Percentiles rank a stretch among this genome's conserved stretches.
Conservation (phyloP, 495 filamentous ascomycete genomes). For the Penicillium chermesinum region DNA sequence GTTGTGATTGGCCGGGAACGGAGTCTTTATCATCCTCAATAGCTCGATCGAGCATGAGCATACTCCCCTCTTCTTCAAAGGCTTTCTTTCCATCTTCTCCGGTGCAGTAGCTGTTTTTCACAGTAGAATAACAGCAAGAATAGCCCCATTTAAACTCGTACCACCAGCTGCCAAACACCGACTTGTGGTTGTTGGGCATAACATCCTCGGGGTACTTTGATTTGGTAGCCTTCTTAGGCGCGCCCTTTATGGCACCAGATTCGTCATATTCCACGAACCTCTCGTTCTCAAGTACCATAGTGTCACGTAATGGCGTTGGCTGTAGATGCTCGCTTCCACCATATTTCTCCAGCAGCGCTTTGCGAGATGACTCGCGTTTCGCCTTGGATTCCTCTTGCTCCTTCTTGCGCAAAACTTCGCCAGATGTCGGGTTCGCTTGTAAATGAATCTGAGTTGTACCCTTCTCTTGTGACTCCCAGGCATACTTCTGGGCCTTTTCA, state of each 20-base stretch:
- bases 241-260: conserved; percentile 80
- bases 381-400: conserved; percentile 63
- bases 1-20: conserved; percentile 18
- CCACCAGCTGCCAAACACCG: conserved; percentile 98
- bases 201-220: conserved; percentile 91
- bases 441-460: conserved; percentile 73
- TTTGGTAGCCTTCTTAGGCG: conserved; percentile 65
- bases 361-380: conserved; percentile 63
- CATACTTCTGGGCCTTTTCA: conserved; percentile 80
- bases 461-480: conserved; percentile 91
- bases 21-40: conserved; percentile 19
- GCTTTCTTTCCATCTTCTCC: conserved; percentile 76
- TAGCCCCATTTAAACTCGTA: conserved; percentile 95
- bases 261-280: conserved; percentile 95
- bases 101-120: conserved; percentile 97
- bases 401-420: conserved; percentile 75
- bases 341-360: conserved; percentile 77
- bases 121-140: conserved; percentile 84
- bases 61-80: conserved; percentile 60
- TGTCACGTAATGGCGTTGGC: conserved; percentile 55
- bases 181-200: conserved; percentile 81
- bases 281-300: conserved; percentile 73
- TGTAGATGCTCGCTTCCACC: conserved; percentile 66
- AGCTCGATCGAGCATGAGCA: conserved; percentile 44
- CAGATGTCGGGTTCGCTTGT: conserved; percentile 93